phyloP scores from a whole-genome alignment of 306 rosid species.

The Cucurbita moschata region DNA sequence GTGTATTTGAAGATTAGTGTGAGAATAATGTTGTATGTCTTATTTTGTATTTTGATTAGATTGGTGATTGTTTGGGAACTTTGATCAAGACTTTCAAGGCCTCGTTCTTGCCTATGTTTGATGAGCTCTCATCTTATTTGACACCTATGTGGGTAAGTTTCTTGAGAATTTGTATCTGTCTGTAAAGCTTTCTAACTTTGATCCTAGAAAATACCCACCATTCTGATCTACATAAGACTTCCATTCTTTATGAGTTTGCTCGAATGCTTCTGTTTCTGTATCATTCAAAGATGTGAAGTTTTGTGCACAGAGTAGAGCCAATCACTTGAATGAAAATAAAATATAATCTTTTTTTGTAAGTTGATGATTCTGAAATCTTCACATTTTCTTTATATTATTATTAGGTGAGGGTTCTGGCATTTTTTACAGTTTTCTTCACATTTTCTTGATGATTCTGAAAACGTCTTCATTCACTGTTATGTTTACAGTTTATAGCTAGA shows the following conservation, averaged over 20 bases:
- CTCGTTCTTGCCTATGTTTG: constrained; percentile 89
- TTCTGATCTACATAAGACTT: background rate
- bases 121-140: constrained; percentile 76
- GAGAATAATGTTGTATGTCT: background rate
- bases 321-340: background rate
- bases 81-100: constrained; percentile 92
- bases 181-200: background rate
- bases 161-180: background rate
- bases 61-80: constrained; percentile 96
- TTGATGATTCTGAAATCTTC: background rate
- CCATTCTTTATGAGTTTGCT: background rate
- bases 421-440: background rate
- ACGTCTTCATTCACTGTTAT: background rate
- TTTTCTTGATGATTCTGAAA: background rate
- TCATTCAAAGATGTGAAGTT: background rate
- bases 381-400: background rate
- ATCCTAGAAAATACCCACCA: background rate
- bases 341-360: background rate
- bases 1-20: background rate
- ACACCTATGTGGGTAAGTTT: constrained; percentile 99
- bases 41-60: constrained; percentile 26
- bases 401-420: background rate
- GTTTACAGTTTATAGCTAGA: background rate
- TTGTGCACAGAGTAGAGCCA: background rate
- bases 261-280: background rate